phyloP scores from a whole-genome alignment of 1,284 basidiomycete species.

The Neotropicomus parvogracilis region DNA sequence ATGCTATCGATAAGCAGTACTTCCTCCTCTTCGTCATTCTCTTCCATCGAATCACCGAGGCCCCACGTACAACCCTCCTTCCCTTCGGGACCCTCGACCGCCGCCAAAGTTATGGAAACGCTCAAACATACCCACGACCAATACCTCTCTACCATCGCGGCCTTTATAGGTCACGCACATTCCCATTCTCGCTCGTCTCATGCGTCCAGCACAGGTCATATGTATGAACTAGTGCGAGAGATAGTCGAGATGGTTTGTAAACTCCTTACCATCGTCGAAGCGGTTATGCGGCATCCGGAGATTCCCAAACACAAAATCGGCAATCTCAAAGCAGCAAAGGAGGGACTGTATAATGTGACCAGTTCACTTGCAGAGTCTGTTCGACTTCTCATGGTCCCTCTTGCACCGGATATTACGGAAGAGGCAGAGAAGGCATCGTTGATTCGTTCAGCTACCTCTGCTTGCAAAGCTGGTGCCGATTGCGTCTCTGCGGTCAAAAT shows the following conservation, averaged over 20 bases:
- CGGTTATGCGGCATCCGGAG: conserved; percentile 70
- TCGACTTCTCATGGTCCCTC: conserved; percentile 59
- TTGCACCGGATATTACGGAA: conserved; percentile 53
- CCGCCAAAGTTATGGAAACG: conserved; percentile 64
- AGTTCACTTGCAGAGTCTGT: conserved; percentile 87
- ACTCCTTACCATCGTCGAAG: conserved; percentile 89
- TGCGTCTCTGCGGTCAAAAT: conserved; percentile 82
- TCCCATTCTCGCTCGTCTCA: conserved; percentile 86
- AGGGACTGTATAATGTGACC: conserved; percentile 81
- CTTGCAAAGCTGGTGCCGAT: conserved; percentile 84
- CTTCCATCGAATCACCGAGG: conserved; percentile 43
- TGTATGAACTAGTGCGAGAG: conserved; percentile 92
- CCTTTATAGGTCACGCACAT: conserved; percentile 96
- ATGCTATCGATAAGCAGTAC: conserved; percentile 60
- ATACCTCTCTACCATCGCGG: conserved; percentile 90
- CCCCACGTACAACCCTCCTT: conserved; percentile 53
- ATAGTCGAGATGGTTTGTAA: conserved; percentile 92
- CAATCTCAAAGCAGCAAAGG: conserved; percentile 68
- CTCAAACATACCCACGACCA: conserved; percentile 80
- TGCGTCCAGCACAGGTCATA: conserved; percentile 86
- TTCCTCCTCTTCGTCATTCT: conserved; percentile 59
- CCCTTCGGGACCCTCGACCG: conserved; percentile 65
- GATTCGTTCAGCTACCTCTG: conserved; percentile 80
- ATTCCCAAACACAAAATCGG: conserved; percentile 54
- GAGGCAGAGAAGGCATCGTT: conserved; percentile 81